Base-by-base conservation (phyloP, 176 grass and related monocot genomes). In the Chrysopogon serrulatus region DNA sequence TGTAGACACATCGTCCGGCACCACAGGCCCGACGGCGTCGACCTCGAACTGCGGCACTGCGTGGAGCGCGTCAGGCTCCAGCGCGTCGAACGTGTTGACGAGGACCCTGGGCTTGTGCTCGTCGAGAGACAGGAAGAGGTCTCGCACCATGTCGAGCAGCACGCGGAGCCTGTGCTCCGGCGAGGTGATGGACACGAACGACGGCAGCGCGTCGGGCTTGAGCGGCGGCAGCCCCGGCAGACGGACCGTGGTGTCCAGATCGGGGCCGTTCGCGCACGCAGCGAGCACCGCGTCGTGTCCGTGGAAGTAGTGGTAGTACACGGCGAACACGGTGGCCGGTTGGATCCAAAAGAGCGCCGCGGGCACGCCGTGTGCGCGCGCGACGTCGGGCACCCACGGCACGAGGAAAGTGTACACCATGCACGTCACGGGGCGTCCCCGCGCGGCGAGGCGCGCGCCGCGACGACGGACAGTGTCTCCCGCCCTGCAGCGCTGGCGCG, bases 231-330 rank as follows among this genome's bases (percentile, higher is more conserved):
- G 31, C 30, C 72, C 73, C 0, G 81, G 92, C 17, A 94, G 86
- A 19, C 0, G 36, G 43, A 77, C 79, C 1, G 14, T 10, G 8
- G 15, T 18, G 60, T 62, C 64, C 14, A 16, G 87, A 1, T 12
- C 4, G 14, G 21, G 21, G 59, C 15, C 41, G 10, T 47, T 32
- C 2, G 51, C 67, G 67, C 48, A 71, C 31, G 65, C 26, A 23
- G 57, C 19, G 57, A 93, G 37, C 24, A 71, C 74, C 31, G 51
- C 78, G 5, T 30, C 61, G 74, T 88, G 86, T 24, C 91, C 91
- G 68, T 84, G 86, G 83, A 91, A 91, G 80, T 90, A 91, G 71
- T 75, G 89, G 82, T 91, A 83, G 79, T 93, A 91, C 4, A 68
- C 54, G 39, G 73, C 74, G 78, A 96, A 78, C 64, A 82, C 80